Evolutionary conservation across 176 grass and related monocot species (phyloP), one percentile per base, ranked within the genome.

Genomic region (Thinopyrum elongatum): DNA sequence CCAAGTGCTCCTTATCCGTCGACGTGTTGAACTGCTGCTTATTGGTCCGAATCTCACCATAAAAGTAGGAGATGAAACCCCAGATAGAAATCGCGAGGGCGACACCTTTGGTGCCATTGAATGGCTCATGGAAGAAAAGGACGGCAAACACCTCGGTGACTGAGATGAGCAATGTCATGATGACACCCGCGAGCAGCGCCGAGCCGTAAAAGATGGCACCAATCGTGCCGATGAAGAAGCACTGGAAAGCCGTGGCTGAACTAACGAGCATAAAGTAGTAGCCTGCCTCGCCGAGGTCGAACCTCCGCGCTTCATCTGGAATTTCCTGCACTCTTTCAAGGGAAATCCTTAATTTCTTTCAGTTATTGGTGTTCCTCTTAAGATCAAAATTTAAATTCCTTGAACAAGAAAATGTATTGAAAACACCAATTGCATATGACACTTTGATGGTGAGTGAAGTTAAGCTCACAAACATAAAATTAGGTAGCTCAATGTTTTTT

Each of bases 11-110:
- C 6, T 6, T 41, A 26, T 12, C 25, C 2, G 57, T 68, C 27
- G 77, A 6, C 21, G 27, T 57, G 25, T 28, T 46, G 61, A 69
- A 4, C 26, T 35, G 80, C 51, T 10, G 38, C 13, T 76, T 68
- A 57, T 83, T 84, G 16, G 88, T 58, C 26, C 77, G 86, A 62
- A 89, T 27, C 85, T 97, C 95, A n/a, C 92, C 95, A 19, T 97
- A 97, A 68, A 91, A 90, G 78, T 97, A 97, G 21, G 95, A 94
- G 53, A 84, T 76, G 57, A 94, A 91, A 11, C 92, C 95, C 95
- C 92, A 94, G 5, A 97, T 81, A 4, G 95, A 89, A 41, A 97
- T 88, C 1, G 11, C 92, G 17, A 97, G 86, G 21, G 95, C 95
- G 2, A 94, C 74, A 62, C 95, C 95, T 59, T 97, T 97, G n/a